Conservation (phyloP, 768 basidiomycete genomes). For the Infundibulicybe gibba region DNA sequence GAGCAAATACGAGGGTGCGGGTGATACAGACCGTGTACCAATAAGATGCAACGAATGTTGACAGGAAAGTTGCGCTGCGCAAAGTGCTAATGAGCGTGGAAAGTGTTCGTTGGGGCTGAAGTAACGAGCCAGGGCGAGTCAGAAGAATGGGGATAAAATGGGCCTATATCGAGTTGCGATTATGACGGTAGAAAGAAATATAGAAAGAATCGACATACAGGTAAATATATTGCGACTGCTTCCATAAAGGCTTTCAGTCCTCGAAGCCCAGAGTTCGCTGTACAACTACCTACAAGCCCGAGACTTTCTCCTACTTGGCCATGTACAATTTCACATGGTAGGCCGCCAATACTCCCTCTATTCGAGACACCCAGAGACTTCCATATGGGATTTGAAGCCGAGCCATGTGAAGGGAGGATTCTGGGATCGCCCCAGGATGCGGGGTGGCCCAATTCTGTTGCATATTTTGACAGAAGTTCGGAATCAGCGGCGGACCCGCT, state of each 20-base stretch:
- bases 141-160: constrained; percentile 68
- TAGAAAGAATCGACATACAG: constrained; percentile 40
- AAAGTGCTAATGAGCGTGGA: constrained; percentile 45
- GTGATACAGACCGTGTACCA: constrained; percentile 71
- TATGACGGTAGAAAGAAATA: constrained; percentile 1
- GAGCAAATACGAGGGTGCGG: constrained; percentile 62
- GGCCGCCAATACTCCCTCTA: constrained; percentile 56
- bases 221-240: constrained; percentile 65
- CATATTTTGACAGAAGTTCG: constrained; percentile 39
- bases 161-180: constrained; percentile 36
- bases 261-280: constrained; percentile 52
- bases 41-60: constrained; percentile 65
- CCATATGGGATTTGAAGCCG: constrained; percentile 51
- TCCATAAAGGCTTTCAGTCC: constrained; percentile 56
- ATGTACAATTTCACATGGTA: constrained; percentile 78
- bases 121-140: constrained; percentile 50
- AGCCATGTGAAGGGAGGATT: constrained; percentile 57
- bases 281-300: constrained; percentile 54
- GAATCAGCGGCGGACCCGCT: constrained; percentile 33
- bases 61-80: constrained; percentile 70
- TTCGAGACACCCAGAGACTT: constrained; percentile 47
- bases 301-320: constrained; percentile 43
- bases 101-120: constrained; percentile 38
- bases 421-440: constrained; percentile 60
- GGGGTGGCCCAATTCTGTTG: constrained; percentile 56